Percentiles rank a stretch among this genome's conserved stretches.
phyloP scores from a whole-genome alignment of 75 land plant genomes.

The Cunninghamia lanceolata region DNA sequence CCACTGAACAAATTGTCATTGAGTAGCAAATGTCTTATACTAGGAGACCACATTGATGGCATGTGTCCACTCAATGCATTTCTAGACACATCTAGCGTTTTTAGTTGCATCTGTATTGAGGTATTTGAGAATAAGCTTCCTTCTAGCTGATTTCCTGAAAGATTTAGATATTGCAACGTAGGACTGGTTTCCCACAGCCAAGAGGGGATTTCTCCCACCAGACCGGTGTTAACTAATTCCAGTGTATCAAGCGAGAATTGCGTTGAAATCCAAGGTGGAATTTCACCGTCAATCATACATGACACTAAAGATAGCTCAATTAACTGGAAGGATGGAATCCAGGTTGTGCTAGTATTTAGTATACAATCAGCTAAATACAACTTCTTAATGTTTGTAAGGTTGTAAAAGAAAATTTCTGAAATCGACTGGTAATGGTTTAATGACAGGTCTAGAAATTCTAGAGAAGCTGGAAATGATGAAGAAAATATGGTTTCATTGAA shows the following conservation, averaged over 20 bases:
- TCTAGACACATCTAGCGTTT: not conserved
- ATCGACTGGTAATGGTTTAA: not conserved
- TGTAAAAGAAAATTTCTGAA: not conserved
- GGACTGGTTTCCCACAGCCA: not conserved
- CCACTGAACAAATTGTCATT: conserved; percentile 28
- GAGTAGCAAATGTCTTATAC: not conserved
- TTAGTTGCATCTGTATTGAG: not conserved
- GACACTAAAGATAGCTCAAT: not conserved
- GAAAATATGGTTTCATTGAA: not conserved
- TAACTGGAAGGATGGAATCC: not conserved
- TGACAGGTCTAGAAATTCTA: not conserved
- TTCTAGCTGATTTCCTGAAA: not conserved
- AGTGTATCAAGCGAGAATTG: not conserved
- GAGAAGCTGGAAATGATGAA: not conserved
- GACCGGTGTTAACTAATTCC: not conserved
- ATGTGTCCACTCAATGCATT: not conserved
- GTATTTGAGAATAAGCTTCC: not conserved
- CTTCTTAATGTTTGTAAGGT: not conserved
- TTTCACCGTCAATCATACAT: not conserved
- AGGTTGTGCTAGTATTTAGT: not conserved
- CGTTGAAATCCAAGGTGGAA: not conserved
- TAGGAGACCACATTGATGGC: not conserved
- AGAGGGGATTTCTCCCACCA: not conserved
- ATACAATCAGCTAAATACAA: not conserved
- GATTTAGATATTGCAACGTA: not conserved